Evolutionary conservation across 768 basidiomycete genomes (phyloP).

Genomic region (Roridomyces roridus): DNA sequence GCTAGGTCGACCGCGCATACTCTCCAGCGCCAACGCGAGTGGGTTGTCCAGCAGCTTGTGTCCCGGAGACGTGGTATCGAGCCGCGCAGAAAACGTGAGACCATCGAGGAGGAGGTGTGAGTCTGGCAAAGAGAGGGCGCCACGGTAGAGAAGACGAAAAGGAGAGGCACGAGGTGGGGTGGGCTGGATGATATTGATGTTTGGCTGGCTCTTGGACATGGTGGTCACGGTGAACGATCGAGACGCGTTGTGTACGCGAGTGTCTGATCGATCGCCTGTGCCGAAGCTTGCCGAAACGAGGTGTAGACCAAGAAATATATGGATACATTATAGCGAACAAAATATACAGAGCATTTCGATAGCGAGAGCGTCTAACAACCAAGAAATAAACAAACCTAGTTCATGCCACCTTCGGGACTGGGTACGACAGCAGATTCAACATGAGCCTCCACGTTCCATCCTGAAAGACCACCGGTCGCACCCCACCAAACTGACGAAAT

Average conservation of each 20-base stretch:
- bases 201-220: background rate
- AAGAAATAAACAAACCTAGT: background rate
- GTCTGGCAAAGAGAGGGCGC: conserved; percentile 75
- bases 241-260: too few species aligned
- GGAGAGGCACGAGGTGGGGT: conserved; percentile 28
- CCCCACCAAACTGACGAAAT: conserved; percentile 51
- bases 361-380: background rate
- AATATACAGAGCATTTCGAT: background rate
- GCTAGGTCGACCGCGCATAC: conserved; percentile 77
- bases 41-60: conserved; percentile 66
- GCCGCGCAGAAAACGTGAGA: conserved; percentile 65
- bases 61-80: conserved; percentile 46
- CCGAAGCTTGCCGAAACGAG: too few species aligned
- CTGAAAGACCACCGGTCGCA: conserved; percentile 41
- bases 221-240: too few species aligned
- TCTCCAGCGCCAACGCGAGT: conserved; percentile 75
- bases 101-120: conserved; percentile 77
- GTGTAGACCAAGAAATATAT: too few species aligned
- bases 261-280: too few species aligned
- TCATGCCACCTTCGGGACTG: conserved; percentile 28
- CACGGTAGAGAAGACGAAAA: conserved; percentile 73
- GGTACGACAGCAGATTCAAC: conserved; percentile 49
- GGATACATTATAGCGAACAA: background rate
- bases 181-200: conserved; percentile 22
- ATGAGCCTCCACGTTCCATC: conserved; percentile 52